Evolutionary conservation across 768 basidiomycete species (phyloP).

Genomic region (Phlebiopsis gigantea): DNA sequence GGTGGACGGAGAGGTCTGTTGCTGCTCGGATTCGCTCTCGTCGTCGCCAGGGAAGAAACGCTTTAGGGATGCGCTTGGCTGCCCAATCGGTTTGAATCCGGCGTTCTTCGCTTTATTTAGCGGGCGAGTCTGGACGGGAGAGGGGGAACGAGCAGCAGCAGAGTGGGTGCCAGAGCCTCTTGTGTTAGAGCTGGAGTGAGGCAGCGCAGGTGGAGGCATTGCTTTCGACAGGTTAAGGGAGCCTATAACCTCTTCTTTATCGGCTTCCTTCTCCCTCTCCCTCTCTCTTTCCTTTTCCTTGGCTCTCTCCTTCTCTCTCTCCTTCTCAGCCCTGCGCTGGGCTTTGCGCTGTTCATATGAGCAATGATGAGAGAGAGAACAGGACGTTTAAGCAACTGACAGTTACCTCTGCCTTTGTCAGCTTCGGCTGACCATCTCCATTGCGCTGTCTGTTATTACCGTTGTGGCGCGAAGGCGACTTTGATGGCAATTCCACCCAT

Average conservation of each 20-base stretch:
- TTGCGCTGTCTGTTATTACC: conserved; percentile 8
- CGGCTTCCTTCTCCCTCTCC: background rate
- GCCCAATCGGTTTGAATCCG: conserved; percentile 66
- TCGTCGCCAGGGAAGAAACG: conserved; percentile 83
- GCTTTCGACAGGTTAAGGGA: background rate
- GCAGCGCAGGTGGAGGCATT: conserved; percentile 9
- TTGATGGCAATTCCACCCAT: background rate
- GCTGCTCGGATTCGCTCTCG: conserved; percentile 47
- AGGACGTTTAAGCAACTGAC: background rate
- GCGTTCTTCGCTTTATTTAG: conserved; percentile 13
- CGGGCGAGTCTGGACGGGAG: background rate
- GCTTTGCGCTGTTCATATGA: conserved; percentile 6
- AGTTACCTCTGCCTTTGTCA: conserved; percentile 9
- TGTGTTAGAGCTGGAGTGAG: background rate
- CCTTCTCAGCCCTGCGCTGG: background rate
- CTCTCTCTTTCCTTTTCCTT: no score
- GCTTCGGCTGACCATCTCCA: conserved; percentile 4
- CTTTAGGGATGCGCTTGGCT: conserved; percentile 52
- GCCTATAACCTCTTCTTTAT: background rate
- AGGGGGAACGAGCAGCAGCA: background rate
- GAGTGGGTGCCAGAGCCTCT: background rate
- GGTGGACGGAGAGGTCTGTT: background rate
- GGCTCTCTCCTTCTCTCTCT: background rate
- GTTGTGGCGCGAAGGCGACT: background rate
- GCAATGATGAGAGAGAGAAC: no score